Percentiles rank a stretch among this genome's conserved stretches.
Conservation (phyloP, 805 yeast genomes). For the Ogataea pilisensis region DNA sequence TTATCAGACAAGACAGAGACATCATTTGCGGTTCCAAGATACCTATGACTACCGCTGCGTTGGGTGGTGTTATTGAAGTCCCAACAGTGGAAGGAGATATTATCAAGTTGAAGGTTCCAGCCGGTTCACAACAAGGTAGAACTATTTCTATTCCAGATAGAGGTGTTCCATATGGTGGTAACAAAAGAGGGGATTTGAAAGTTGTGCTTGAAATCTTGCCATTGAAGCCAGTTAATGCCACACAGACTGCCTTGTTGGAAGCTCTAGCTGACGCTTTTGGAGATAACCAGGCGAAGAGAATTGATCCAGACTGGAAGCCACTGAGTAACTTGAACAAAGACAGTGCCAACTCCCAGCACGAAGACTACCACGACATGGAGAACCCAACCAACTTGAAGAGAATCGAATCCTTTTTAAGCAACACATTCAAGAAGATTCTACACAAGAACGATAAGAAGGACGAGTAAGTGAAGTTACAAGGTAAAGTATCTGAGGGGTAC, state of each 20-base stretch:
- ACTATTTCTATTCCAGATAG: constrained; percentile 72
- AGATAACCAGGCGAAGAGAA: constrained; percentile 73
- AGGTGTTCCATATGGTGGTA: constrained; percentile 70
- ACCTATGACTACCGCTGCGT: constrained; percentile 92
- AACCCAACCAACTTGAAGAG: constrained; percentile 49
- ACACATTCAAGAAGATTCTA: constrained; percentile 47
- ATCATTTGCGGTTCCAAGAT: constrained; percentile 63
- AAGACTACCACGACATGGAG: constrained; percentile 19
- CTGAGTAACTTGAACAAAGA: constrained; percentile 22
- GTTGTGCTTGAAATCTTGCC: constrained; percentile 70
- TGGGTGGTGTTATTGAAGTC: constrained; percentile 88
- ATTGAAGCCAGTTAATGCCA: constrained; percentile 70
- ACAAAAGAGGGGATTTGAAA: constrained; percentile 73
- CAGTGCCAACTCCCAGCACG: constrained; percentile 2
- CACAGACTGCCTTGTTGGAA: constrained; percentile 85
- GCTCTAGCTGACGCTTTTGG: constrained; percentile 89
- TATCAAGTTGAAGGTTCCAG: constrained; percentile 72
- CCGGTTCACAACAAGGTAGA: constrained; percentile 80
- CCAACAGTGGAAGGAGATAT: constrained; percentile 79
- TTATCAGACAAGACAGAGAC: constrained; percentile 63
- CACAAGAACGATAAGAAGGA: constrained; percentile 18
- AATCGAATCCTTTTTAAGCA: constrained; percentile 55
- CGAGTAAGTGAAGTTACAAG: no score
- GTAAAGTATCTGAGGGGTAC: no score
- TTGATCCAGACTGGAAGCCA: constrained; percentile 47